Conservation (phyloP, 768 basidiomycete species). For the Psilocybe cubensis region DNA sequence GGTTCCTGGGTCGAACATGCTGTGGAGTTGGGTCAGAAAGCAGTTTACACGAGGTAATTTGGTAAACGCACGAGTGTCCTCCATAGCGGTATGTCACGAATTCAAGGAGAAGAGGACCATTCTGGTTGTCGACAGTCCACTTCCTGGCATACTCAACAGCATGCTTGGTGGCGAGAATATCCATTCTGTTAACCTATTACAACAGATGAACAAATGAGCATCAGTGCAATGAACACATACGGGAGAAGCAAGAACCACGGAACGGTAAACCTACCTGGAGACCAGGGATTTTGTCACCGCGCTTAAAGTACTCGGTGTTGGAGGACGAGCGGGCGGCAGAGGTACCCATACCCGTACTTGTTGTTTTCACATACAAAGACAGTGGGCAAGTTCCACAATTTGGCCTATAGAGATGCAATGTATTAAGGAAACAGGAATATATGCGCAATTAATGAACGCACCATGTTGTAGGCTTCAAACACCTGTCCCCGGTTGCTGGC, state of each 20-base stretch:
- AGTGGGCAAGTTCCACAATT: conserved; percentile 93
- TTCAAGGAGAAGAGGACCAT: conserved; percentile 92
- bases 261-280: conserved; percentile 61
- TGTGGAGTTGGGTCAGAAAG: too few relatives aligned
- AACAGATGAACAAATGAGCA: neutral
- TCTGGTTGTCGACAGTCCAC: conserved; percentile 81
- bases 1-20: conserved; percentile 98
- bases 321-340: conserved; percentile 93
- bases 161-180: conserved; percentile 88
- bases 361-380: conserved; percentile 99
- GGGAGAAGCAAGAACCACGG: neutral
- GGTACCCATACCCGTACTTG: conserved; percentile 99
- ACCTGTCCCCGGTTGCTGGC: conserved; percentile 99
- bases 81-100: conserved; percentile 99
- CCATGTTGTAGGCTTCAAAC: conserved; percentile 99
- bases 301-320: conserved; percentile 95
- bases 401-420: too few relatives aligned
- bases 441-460: conserved; percentile 43
- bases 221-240: too few relatives aligned
- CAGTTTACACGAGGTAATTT: too few relatives aligned
- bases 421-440: conserved; percentile 31
- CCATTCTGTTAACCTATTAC: conserved; percentile 91
- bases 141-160: conserved; percentile 86
- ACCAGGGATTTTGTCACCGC: conserved; percentile 97
- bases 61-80: conserved; percentile 94